Evolutionary conservation across 2,329 filamentous ascomycete species (phyloP).

Genomic region (Periconia macrospinosa): DNA sequence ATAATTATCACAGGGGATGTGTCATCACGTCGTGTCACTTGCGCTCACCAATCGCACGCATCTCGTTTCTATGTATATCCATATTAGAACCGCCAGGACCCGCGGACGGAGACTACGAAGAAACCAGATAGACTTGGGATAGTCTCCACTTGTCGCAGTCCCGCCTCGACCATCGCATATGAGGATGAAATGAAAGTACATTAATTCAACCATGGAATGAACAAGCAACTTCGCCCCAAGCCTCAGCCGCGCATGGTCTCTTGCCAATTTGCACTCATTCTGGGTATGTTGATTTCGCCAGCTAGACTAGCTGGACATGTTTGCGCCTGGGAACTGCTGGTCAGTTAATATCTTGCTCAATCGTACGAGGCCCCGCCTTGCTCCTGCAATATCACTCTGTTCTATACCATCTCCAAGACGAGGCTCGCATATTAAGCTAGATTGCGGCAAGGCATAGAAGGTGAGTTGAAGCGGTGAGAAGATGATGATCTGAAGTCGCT

Average conservation of each 20-base stretch:
- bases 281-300: slow-evolving; percentile 28
- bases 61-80: neutral
- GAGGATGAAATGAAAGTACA: slow-evolving; percentile 23
- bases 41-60: slow-evolving; percentile 1
- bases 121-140: slow-evolving; percentile 15
- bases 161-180: slow-evolving; percentile 17
- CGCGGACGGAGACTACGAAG: slow-evolving; percentile 3
- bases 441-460: no score
- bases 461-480: no score
- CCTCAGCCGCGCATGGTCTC: slow-evolving; percentile 13
- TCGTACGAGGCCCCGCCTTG: slow-evolving; percentile 16
- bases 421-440: no score
- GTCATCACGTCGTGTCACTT: slow-evolving; percentile 19
- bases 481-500: no score
- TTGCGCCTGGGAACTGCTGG: slow-evolving; percentile 33
- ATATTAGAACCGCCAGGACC: neutral
- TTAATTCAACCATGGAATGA: slow-evolving; percentile 17
- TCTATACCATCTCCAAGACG: no score
- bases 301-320: slow-evolving; percentile 19
- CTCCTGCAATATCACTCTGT: neutral
- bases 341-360: slow-evolving; percentile 30
- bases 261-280: slow-evolving; percentile 23
- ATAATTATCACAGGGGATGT: slow-evolving; percentile 16
- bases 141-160: slow-evolving; percentile 7
- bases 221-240: slow-evolving; percentile 16